Evolutionary conservation across 495 filamentous ascomycete genomes (phyloP).

Genomic region (Bathelium albidoporum): DNA sequence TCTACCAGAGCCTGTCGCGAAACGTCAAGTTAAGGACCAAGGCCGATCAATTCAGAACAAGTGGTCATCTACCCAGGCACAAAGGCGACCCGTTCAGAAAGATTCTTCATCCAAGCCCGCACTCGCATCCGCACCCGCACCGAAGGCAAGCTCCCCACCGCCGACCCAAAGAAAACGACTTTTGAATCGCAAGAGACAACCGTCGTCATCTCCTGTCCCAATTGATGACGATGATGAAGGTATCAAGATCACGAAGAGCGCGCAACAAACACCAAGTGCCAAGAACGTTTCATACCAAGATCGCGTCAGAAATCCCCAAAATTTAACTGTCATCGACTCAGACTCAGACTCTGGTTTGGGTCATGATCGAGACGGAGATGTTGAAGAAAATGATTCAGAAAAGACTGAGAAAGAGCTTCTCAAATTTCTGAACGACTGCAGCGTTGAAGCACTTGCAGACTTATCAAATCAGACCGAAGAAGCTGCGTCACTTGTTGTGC

Average conservation of each 20-base stretch:
- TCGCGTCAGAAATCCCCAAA: constrained; percentile 3
- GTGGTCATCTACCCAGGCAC: constrained; percentile 42
- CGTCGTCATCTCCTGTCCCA: not conserved
- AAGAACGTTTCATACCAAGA: not conserved
- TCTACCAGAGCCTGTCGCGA: constrained; percentile 15
- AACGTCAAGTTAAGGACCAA: constrained; percentile 51
- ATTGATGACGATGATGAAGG: not conserved
- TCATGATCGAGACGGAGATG: constrained; percentile 31
- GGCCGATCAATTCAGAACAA: constrained; percentile 50
- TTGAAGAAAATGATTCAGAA: constrained; percentile 22
- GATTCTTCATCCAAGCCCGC: not conserved
- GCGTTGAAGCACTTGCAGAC: constrained; percentile 59
- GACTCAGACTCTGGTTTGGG: constrained; percentile 48
- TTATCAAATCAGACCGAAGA: constrained; percentile 62
- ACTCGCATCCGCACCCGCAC: not conserved
- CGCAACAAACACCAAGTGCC: not conserved
- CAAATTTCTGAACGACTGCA: constrained; percentile 74
- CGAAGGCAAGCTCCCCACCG: not conserved
- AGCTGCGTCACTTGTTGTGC: constrained; percentile 53
- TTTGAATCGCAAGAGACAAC: not conserved
- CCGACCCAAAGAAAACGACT: not conserved
- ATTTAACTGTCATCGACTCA: constrained; percentile 35
- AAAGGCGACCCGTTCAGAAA: constrained; percentile 1
- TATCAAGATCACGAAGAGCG: not conserved
- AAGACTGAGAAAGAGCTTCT: constrained; percentile 50